phyloP scores from a whole-genome alignment of 2,329 filamentous ascomycete genomes.

The Sporothrix mexicana region DNA sequence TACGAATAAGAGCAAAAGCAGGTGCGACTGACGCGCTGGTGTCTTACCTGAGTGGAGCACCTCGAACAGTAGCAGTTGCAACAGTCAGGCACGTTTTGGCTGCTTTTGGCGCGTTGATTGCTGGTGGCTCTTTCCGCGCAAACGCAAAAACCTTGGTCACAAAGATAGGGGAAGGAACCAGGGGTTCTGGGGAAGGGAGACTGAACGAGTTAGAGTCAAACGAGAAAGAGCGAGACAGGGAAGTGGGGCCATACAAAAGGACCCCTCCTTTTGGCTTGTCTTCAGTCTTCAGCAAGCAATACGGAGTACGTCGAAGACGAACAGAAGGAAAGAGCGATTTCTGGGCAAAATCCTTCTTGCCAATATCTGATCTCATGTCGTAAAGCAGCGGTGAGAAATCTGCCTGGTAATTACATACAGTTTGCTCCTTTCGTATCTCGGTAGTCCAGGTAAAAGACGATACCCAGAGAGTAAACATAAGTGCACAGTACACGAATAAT shows the following conservation, averaged over 20 bases:
- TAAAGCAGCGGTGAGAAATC: not conserved
- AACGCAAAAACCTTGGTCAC: not conserved
- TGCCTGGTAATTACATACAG: not conserved
- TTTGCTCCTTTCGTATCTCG: not conserved
- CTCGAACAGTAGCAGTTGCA: not conserved
- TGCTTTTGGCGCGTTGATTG: not conserved
- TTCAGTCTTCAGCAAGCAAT: not conserved
- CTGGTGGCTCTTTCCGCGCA: conserved; percentile 1
- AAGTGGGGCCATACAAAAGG: conserved; percentile 17
- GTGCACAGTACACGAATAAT: not conserved
- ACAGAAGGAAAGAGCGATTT: not conserved
- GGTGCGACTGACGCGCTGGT: conserved; percentile 9
- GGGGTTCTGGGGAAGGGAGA: conserved; percentile 19
- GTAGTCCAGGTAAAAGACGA: not conserved
- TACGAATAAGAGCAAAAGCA: not conserved
- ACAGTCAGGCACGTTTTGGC: not conserved
- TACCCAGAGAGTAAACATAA: not conserved
- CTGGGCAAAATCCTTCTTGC: too few relatives aligned
- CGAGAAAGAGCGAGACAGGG: not conserved
- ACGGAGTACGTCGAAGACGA: not conserved
- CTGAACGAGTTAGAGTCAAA: not conserved
- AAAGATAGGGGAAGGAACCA: not conserved
- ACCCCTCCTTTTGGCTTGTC: conserved; percentile 19
- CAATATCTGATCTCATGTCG: not conserved
- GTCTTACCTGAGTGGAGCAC: conserved; percentile 13